Conservation (phyloP, 345 rosid species). For the Mallotus nudiflorus region DNA sequence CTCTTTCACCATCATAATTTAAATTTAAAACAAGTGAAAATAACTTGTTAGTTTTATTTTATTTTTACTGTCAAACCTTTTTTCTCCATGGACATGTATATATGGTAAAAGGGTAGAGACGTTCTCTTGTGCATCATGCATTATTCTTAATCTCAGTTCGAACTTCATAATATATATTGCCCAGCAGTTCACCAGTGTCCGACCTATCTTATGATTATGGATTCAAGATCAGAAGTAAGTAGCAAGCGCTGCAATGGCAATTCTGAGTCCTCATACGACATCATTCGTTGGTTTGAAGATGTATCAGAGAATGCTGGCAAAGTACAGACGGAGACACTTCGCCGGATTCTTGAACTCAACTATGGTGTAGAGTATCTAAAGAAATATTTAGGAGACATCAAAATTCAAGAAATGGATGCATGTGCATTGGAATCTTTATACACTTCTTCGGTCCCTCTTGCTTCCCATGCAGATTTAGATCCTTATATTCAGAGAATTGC, state of each 20-base stretch:
- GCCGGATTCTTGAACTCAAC: constrained; percentile 63
- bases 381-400: constrained; percentile 56
- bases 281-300: constrained; percentile 64
- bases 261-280: constrained; percentile 34
- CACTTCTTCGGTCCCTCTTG: constrained; percentile 71
- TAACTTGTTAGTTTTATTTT: no score
- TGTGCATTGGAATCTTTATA: constrained; percentile 64
- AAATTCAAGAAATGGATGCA: constrained; percentile 53
- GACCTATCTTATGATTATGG: constrained; percentile 10
- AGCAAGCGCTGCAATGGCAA: constrained; percentile 27
- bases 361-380: constrained; percentile 60
- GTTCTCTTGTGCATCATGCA: no score
- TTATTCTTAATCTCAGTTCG: no score
- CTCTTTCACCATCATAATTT: no score
- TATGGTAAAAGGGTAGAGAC: no score
- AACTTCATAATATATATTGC: no score
- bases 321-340: constrained; percentile 70
- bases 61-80: no score
- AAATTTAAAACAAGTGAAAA: no score
- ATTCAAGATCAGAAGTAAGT: background rate
- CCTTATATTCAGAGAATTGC: constrained; percentile 80
- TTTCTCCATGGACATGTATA: no score
- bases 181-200: no score
- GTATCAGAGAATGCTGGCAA: constrained; percentile 48
- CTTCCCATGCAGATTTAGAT: constrained; percentile 81